Percentiles rank a stretch among this genome's conserved stretches.
These are phyloP conservation scores for Alternaria sp. DNA, from an alignment of 2,329 filamentous ascomycete species.

Conservation along the genomic window DNA sequence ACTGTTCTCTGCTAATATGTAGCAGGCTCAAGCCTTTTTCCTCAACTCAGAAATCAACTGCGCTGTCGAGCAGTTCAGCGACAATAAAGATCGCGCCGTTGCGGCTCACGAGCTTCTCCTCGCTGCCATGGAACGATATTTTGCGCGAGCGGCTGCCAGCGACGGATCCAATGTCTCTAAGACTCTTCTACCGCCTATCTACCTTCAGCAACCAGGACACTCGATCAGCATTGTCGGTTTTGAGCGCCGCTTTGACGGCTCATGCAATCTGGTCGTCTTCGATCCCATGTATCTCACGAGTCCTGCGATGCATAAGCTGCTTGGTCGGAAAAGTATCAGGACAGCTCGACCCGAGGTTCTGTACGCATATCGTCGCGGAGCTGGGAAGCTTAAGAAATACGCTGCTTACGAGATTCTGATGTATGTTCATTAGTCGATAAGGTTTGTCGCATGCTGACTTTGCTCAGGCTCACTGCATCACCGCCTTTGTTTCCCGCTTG, in stretches of 20 bases:
- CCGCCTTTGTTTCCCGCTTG: slow-evolving; percentile 49
- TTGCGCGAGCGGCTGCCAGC: slow-evolving; percentile 61
- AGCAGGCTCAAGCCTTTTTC: slow-evolving; percentile 79
- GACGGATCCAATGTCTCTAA: slow-evolving; percentile 66
- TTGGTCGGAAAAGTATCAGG: slow-evolving; percentile 55
- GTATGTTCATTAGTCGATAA: slow-evolving; percentile 55
- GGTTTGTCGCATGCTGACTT: slow-evolving; percentile 7
- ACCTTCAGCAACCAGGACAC: slow-evolving; percentile 89
- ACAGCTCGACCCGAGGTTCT: slow-evolving; percentile 64
- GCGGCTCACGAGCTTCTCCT: slow-evolving; percentile 65
- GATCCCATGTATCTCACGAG: slow-evolving; percentile 83
- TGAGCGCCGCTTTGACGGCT: slow-evolving; percentile 70
- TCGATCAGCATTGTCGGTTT: slow-evolving; percentile 90
- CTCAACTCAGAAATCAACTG: slow-evolving; percentile 67
- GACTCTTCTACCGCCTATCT: slow-evolving; percentile 81
- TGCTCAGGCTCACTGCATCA: slow-evolving; percentile 43
- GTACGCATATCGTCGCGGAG: slow-evolving; percentile 71
- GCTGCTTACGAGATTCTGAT: slow-evolving; percentile 80
- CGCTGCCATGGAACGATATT: slow-evolving; percentile 75
- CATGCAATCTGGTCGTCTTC: slow-evolving; percentile 78
- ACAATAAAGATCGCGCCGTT: slow-evolving; percentile 54
- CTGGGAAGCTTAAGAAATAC: slow-evolving; percentile 71
- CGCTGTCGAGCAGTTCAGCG: slow-evolving; percentile 60
- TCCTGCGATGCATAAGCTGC: slow-evolving; percentile 65
- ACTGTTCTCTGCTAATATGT: slow-evolving; percentile 15